Evolutionary conservation across 257 asterid species (phyloP).

Genomic region (Perilla frutescens): DNA sequence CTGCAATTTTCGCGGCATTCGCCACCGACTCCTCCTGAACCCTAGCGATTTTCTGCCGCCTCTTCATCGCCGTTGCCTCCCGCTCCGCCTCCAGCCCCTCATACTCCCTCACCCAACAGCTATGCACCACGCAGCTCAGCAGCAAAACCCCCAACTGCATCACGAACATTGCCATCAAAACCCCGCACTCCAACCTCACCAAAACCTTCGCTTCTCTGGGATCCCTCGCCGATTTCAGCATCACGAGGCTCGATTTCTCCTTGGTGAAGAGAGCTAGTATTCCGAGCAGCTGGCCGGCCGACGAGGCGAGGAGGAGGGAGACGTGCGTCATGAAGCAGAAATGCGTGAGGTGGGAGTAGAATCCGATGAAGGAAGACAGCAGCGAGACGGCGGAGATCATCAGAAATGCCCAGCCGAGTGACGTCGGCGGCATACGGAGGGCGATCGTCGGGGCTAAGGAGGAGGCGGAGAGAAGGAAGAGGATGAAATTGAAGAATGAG

Average conservation of each 20-base stretch:
- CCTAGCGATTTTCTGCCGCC: conserved; percentile 51
- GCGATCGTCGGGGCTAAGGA: conserved; percentile 67
- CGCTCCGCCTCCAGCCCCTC: conserved; percentile 59
- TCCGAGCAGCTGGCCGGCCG: conserved; percentile 58
- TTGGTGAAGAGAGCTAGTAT: conserved; percentile 59
- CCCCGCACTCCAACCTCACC: conserved; percentile 83
- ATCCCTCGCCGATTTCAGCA: conserved; percentile 60
- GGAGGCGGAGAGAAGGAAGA: conserved; percentile 74
- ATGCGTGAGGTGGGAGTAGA: conserved; percentile 64
- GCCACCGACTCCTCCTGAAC: conserved; percentile 60
- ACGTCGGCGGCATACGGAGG: conserved; percentile 73
- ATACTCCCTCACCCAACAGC: conserved; percentile 64
- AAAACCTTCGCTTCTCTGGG: conserved; percentile 70
- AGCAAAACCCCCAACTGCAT: conserved; percentile 63
- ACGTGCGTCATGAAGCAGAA: conserved; percentile 68
- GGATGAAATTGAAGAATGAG: conserved; percentile 64
- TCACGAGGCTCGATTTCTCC: conserved; percentile 61
- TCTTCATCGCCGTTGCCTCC: conserved; percentile 55
- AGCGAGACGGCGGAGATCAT: conserved; percentile 60
- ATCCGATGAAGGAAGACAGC: conserved; percentile 64
- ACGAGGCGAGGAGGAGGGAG: conserved; percentile 68
- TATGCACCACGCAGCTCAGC: conserved; percentile 60
- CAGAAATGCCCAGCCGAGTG: conserved; percentile 70
- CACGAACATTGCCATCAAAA: conserved; percentile 73
- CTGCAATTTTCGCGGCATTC: conserved; percentile 46